Evolutionary conservation across 805 yeast species (phyloP).

Genomic region (Sugiyamaella americana): DNA sequence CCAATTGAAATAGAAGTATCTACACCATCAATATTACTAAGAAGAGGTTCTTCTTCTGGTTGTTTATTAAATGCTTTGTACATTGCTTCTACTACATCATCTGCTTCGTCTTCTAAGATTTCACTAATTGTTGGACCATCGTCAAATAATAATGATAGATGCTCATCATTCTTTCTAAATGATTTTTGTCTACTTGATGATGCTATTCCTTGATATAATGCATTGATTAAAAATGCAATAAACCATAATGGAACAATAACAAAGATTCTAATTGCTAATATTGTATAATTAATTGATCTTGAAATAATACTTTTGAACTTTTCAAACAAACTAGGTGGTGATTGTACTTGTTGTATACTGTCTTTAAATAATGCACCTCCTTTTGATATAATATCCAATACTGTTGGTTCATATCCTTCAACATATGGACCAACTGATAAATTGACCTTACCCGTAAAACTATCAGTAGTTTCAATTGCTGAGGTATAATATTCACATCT

Average conservation of each 20-base stretch:
- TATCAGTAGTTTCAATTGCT: conserved; percentile 44
- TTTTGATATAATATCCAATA: conserved; percentile 11
- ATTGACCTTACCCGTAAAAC: conserved; percentile 13
- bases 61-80: conserved; percentile 18
- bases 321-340: not conserved
- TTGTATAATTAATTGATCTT: conserved; percentile 38
- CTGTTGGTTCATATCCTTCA: conserved; percentile 46
- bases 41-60: not conserved
- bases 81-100: conserved; percentile 48
- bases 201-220: conserved; percentile 36
- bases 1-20: not conserved
- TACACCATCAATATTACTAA: conserved; percentile 3
- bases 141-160: conserved; percentile 2
- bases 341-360: not conserved
- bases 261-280: conserved; percentile 40
- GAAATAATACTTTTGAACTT: conserved; percentile 1
- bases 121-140: conserved; percentile 27
- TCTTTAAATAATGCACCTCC: not conserved
- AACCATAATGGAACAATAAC: conserved; percentile 61
- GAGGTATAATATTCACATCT: conserved; percentile 82
- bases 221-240: conserved; percentile 47
- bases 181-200: conserved; percentile 35
- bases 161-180: conserved; percentile 12
- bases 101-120: conserved; percentile 54
- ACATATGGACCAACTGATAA: conserved; percentile 32